Conservation (phyloP, 805 yeast species). For the Metschnikowia drakensbergensis region DNA sequence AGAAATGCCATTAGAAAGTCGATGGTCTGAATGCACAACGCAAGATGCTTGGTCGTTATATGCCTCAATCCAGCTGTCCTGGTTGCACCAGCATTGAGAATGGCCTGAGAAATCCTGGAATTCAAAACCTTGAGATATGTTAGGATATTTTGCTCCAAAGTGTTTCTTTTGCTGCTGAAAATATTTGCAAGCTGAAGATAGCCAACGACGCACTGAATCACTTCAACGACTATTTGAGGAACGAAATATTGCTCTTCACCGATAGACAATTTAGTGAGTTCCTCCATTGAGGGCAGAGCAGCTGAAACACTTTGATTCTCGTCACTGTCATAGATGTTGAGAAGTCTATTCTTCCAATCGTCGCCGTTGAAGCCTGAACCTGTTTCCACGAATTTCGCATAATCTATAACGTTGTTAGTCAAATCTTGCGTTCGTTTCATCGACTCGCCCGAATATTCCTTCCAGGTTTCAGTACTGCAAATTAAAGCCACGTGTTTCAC, state of each 20-base stretch:
- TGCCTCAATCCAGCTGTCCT: constrained; percentile 69
- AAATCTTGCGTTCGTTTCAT: constrained; percentile 26
- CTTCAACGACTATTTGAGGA: constrained; percentile 25
- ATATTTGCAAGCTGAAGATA: constrained; percentile 54
- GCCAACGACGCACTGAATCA: constrained; percentile 38
- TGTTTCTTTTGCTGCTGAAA: constrained; percentile 44
- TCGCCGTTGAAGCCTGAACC: constrained; percentile 24
- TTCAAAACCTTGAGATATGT: constrained; percentile 46
- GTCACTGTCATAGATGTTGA: constrained; percentile 22
- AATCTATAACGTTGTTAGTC: constrained; percentile 24
- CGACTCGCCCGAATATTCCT: constrained; percentile 55
- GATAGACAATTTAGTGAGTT: constrained; percentile 11
- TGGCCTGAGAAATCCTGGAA: constrained; percentile 53
- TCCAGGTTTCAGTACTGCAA: constrained; percentile 76
- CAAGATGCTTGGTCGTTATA: constrained; percentile 68
- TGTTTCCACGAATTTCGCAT: constrained; percentile 22
- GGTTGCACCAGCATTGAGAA: constrained; percentile 73
- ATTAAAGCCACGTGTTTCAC: constrained; percentile 43
- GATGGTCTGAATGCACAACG: constrained; percentile 63
- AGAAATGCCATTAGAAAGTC: constrained; percentile 42
- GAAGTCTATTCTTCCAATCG: constrained; percentile 23
- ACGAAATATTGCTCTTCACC: constrained; percentile 25
- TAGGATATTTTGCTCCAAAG: constrained; percentile 45
- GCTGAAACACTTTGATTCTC: neutral
- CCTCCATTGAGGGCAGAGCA: neutral